These are phyloP conservation scores for Apodospora peruviana DNA, from an alignment of 495 filamentous ascomycete species.

Conservation along the genomic window DNA sequence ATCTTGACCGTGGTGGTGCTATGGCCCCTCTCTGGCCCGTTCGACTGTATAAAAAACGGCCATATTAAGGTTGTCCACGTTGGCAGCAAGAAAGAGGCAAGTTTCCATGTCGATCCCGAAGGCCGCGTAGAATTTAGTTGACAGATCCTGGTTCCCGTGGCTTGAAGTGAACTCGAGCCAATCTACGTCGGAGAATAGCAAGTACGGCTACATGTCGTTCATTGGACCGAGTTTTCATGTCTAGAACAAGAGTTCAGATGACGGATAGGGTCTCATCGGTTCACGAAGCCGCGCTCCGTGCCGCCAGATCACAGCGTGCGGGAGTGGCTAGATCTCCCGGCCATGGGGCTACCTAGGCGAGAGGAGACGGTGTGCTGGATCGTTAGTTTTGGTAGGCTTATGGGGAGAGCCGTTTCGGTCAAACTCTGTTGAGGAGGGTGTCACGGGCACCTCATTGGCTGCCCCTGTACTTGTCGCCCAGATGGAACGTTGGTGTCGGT, in stretches of 20 bases:
- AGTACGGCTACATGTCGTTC: not conserved
- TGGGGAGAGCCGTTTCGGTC: too few species aligned
- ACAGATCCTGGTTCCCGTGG: not conserved
- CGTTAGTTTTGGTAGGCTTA: too few species aligned
- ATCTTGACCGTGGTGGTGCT: too few species aligned
- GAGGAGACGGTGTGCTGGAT: not conserved
- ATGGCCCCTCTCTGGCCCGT: too few species aligned
- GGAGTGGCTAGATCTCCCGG: not conserved
- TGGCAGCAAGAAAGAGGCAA: not conserved
- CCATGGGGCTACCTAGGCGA: not conserved
- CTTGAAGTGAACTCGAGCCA: not conserved
- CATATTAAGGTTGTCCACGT: too few species aligned
- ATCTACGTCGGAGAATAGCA: not conserved
- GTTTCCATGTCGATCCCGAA: not conserved
- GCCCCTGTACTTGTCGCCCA: not conserved
- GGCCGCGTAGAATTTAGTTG: not conserved
- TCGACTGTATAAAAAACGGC: too few species aligned
- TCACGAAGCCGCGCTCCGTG: not conserved
- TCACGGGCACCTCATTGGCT: not conserved
- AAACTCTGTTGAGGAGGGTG: not conserved
- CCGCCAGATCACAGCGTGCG: not conserved
- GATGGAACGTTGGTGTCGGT: not conserved
- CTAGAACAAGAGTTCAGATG: not conserved
- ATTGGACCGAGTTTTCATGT: not conserved
- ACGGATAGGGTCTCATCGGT: not conserved